These are phyloP conservation scores for Stentor roeselii DNA, from an alignment of 73 alveolate genomes.

Conservation along the genomic window DNA sequence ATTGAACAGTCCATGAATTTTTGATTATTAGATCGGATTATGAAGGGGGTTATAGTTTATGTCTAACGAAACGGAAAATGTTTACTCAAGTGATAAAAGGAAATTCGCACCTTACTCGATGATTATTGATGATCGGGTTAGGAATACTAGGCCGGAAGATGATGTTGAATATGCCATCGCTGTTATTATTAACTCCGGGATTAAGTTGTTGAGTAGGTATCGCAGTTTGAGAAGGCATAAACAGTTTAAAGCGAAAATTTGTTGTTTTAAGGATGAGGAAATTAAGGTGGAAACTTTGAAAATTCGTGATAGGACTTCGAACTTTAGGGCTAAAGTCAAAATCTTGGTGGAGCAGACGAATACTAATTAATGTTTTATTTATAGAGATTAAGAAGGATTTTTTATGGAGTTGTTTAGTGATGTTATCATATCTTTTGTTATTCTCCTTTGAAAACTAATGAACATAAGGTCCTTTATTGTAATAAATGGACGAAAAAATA, in stretches of 20 bases:
- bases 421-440: too few species aligned
- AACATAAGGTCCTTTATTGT: too few species aligned
- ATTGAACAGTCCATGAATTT: conserved; percentile 20
- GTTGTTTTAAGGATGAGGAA: background rate
- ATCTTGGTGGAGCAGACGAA: background rate
- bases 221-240: background rate
- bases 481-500: too few species aligned
- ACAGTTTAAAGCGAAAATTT: background rate
- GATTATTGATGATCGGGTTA: background rate
- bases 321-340: background rate
- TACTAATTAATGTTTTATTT: too few species aligned
- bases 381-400: background rate
- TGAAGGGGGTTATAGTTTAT: too few species aligned
- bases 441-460: too few species aligned
- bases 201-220: background rate
- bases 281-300: background rate
- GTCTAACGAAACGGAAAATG: too few species aligned
- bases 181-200: background rate
- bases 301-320: background rate
- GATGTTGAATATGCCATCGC: background rate
- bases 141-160: background rate
- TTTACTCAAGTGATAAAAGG: background rate
- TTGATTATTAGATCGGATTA: too few species aligned
- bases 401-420: background rate
- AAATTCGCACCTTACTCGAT: background rate